A percentile compares a stretch with the other conserved stretches of the same genome.
Conservation (phyloP, 768 basidiomycete genomes). For the Termitomyces sp. region DNA sequence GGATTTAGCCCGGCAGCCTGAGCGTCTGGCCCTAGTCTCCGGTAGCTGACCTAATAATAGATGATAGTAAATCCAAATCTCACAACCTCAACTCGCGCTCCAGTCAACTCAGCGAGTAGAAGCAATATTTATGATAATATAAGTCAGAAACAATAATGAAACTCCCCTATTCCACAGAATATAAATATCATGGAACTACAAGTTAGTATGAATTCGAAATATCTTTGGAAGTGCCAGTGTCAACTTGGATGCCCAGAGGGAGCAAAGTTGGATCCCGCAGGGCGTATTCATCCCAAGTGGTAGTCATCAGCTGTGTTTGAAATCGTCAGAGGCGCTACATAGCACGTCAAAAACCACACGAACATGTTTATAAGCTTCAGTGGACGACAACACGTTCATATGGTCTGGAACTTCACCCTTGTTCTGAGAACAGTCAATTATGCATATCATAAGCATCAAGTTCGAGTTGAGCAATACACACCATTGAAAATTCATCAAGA, state of each 20-base stretch:
- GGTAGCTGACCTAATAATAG: too few relatives aligned
- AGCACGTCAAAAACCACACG: slow-evolving; percentile 19
- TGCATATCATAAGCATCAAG: background rate
- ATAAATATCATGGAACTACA: background rate
- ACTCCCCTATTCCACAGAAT: background rate
- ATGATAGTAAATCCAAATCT: too few relatives aligned
- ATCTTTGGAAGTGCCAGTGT: too few relatives aligned
- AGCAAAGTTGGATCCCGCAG: slow-evolving; percentile 52
- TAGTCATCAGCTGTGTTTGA: slow-evolving; percentile 42
- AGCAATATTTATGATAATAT: background rate
- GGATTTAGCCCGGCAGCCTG: too few relatives aligned
- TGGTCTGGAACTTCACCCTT: slow-evolving; percentile 32
- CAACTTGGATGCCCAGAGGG: slow-evolving; percentile 51
- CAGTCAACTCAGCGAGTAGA: background rate
- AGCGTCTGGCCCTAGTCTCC: too few relatives aligned
- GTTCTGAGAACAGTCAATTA: slow-evolving; percentile 32
- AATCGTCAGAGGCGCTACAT: background rate
- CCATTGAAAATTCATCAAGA: slow-evolving; percentile 61
- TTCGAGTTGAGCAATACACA: slow-evolving; percentile 35
- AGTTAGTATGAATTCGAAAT: background rate
- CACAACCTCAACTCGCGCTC: background rate
- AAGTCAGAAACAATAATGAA: background rate
- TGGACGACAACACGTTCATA: slow-evolving; percentile 36
- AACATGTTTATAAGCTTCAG: slow-evolving; percentile 61
- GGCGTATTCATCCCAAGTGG: slow-evolving; percentile 45